phyloP scores from a whole-genome alignment of 306 rosid genomes.

The Prunus salicina region DNA sequence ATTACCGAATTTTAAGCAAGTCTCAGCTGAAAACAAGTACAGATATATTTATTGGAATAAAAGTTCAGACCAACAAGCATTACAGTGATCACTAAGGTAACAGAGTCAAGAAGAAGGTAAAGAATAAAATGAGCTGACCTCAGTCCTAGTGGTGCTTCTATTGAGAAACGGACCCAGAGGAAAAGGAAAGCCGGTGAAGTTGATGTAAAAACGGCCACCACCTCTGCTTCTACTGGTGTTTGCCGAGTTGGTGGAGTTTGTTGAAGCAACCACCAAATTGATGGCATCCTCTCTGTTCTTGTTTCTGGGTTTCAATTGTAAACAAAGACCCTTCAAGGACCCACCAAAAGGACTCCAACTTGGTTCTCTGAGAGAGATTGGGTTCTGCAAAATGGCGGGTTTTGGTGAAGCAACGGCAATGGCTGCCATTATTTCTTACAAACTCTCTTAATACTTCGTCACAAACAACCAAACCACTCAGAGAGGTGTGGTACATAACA shows the following conservation, averaged over 20 bases:
- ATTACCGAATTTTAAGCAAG: background rate
- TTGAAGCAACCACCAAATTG: conserved; percentile 55
- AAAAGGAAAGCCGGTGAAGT: conserved; percentile 93
- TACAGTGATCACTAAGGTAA: background rate
- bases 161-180: conserved; percentile 95
- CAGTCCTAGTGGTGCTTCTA: conserved; percentile 75
- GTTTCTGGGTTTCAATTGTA: conserved; percentile 42
- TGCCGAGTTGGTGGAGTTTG: conserved; percentile 30
- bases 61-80: too few species aligned
- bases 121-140: conserved; percentile 39
- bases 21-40: background rate
- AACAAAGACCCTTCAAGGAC: conserved; percentile 49
- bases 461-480: background rate
- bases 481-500: conserved; percentile 2
- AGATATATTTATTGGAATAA: too few species aligned
- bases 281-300: conserved; percentile 41
- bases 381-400: conserved; percentile 52
- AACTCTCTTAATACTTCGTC: background rate
- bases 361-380: conserved; percentile 37
- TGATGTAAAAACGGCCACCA: conserved; percentile 83
- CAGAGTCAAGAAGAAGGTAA: background rate
- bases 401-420: conserved; percentile 56
- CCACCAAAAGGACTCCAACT: conserved; percentile 41
- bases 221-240: conserved; percentile 22
- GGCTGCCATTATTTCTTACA: conserved; percentile 46